These are phyloP conservation scores for Metschnikowia continentalis DNA, from an alignment of 805 yeast species.

Conservation along the genomic window DNA sequence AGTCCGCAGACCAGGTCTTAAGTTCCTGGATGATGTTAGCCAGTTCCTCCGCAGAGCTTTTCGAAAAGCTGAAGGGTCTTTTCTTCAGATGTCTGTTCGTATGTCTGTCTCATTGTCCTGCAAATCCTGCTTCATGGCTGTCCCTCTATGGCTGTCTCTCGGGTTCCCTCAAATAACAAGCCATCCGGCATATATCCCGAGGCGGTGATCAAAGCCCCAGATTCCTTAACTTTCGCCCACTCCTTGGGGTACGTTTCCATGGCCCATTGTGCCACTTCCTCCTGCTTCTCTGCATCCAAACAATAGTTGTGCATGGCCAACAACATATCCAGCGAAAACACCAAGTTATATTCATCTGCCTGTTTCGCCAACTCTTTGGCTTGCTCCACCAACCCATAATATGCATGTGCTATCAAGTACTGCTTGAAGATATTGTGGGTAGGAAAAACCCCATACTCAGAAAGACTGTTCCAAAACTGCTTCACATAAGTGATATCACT, in stretches of 20 bases:
- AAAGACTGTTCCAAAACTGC: conserved; percentile 57
- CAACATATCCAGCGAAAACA: conserved; percentile 42
- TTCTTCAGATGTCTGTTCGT: neutral
- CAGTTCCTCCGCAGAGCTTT: conserved; percentile 28
- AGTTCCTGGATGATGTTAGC: conserved; percentile 14
- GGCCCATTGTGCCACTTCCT: conserved; percentile 34
- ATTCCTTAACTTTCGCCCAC: conserved; percentile 26
- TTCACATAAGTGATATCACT: conserved; percentile 53
- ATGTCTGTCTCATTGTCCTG: too few species aligned
- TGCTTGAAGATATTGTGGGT: conserved; percentile 51
- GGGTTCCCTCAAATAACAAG: conserved; percentile 22
- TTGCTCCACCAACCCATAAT: conserved; percentile 53
- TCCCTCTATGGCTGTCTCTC: too few species aligned
- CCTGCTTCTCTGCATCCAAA: conserved; percentile 27
- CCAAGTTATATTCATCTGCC: conserved; percentile 46
- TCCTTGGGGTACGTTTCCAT: conserved; percentile 19
- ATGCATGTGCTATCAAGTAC: conserved; percentile 65
- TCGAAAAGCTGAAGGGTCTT: conserved; percentile 19
- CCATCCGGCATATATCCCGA: conserved; percentile 28
- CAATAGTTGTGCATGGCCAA: conserved; percentile 46
- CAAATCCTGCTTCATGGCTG: too few species aligned
- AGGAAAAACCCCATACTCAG: conserved; percentile 50
- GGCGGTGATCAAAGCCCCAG: conserved; percentile 26
- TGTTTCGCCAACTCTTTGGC: conserved; percentile 51
- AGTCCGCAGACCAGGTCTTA: conserved; percentile 26